Evolutionary conservation across 2,329 filamentous ascomycete species (phyloP).

Genomic region (Colletotrichum chrysophilum): DNA sequence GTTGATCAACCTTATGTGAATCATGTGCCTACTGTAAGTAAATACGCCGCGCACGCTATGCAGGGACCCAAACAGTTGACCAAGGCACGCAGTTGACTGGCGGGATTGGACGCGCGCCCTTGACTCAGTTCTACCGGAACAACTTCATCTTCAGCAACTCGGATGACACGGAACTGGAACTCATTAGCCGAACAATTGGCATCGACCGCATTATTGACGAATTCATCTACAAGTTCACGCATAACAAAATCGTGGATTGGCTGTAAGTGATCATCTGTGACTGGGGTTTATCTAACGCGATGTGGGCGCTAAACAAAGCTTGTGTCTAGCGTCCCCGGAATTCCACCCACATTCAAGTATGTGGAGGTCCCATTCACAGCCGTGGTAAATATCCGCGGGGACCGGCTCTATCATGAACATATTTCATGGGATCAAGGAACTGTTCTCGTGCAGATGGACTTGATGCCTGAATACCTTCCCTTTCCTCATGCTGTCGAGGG

Average conservation of each 20-base stretch:
- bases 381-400: slow-evolving; percentile 67
- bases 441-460: slow-evolving; percentile 60
- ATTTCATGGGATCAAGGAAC: slow-evolving; percentile 72
- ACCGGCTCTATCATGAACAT: slow-evolving; percentile 64
- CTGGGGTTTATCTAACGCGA: slow-evolving; percentile 68
- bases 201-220: slow-evolving; percentile 75
- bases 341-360: slow-evolving; percentile 57
- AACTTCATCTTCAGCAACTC: slow-evolving; percentile 64
- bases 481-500: slow-evolving; percentile 46
- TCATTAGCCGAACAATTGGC: slow-evolving; percentile 74
- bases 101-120: slow-evolving; percentile 66
- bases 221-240: slow-evolving; percentile 70
- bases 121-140: slow-evolving; percentile 71
- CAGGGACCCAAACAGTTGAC: background rate
- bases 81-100: slow-evolving; percentile 56
- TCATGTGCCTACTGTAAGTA: background rate
- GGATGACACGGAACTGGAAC: slow-evolving; percentile 67
- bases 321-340: slow-evolving; percentile 49
- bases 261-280: background rate
- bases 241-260: slow-evolving; percentile 48
- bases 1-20: slow-evolving; percentile 49
- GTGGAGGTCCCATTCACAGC: slow-evolving; percentile 65
- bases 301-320: slow-evolving; percentile 30
- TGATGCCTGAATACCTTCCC: slow-evolving; percentile 63
- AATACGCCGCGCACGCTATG: background rate